Evolutionary conservation across 495 filamentous ascomycete species (phyloP), one percentile per base, ranked within the genome.

Genomic region (Tuber magnatum): DNA sequence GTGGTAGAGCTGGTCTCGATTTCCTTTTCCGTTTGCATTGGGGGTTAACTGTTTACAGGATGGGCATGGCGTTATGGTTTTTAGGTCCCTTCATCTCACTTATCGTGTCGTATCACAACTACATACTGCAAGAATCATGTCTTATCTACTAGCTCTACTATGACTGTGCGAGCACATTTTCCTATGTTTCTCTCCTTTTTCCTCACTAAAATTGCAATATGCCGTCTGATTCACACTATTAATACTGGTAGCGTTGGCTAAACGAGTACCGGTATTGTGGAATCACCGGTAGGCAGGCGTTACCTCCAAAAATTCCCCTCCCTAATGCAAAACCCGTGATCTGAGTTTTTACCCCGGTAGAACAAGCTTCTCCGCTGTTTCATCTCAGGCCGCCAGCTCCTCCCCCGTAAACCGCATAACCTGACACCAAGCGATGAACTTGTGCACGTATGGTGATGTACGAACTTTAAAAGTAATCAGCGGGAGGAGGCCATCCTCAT

Each of bases 41-140:
- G 56, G 56, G 56, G 56, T 32, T 65, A 16, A 65, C 56, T 65
- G 56, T 65, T 65, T 65, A 65, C 56, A 65, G 56, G 56, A 65
- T 65, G 56, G 56, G 32, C 56, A 65, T 14, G 56, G 56, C 56
- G 56, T 65, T 65, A 65, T 28, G 56, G 56, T 65, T 35, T 35
- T 65, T 18, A 12, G 56, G 32, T 65, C 56, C 14, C 32, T 65
- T 35, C 56, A 35, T 65, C 56, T 65, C 51, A 61, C 51, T 56
- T 56, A 28, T 61, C 51, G n/a, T 61, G 4, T 61, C 51, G 14
- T 12, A 48, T 22, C 4, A 61, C n/a, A 28, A 32, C 24, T 9
- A 28, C n/a, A 61, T 14, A 28, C n/a, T 28, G 12, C n/a, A 3
- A 28, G 44, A 14, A 3, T 61, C 3, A 3, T 61, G n/a, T 61